Conservation (phyloP, 768 basidiomycete genomes). For the Clitopilus hobsonii region DNA sequence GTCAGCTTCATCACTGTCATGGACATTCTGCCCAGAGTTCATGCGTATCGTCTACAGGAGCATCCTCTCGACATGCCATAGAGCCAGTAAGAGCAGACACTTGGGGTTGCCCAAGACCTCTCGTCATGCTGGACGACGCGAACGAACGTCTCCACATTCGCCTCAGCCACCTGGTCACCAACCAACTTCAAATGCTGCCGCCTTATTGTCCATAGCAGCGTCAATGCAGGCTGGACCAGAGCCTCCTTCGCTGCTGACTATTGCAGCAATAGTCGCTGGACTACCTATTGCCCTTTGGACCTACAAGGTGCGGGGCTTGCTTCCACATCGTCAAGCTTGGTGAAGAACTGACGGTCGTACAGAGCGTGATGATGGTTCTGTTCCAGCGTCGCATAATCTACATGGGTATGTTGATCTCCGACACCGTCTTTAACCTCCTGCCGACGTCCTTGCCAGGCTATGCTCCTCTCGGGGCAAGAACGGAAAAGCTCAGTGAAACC, state of each 20-base stretch:
- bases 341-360: not conserved
- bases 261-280: conserved; percentile 26
- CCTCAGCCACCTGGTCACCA: not conserved
- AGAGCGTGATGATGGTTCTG: conserved; percentile 43
- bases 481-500: conserved; percentile 22
- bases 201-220: not conserved
- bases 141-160: not conserved
- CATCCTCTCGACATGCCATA: not conserved
- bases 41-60: not conserved
- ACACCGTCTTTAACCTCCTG: not conserved
- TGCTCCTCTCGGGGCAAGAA: conserved; percentile 33
- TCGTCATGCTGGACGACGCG: not conserved
- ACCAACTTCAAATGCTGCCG: not conserved
- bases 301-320: conserved; percentile 29
- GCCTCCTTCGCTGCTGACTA: conserved; percentile 22
- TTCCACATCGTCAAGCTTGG: no score
- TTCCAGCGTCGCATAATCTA: conserved; percentile 50
- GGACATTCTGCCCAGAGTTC: not conserved
- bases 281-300: conserved; percentile 34
- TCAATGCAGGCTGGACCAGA: conserved; percentile 1
- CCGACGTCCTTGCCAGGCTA: conserved; percentile 18
- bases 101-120: not conserved
- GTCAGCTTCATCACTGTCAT: not conserved
- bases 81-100: not conserved
- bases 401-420: conserved; percentile 25